These are phyloP conservation scores for Huntiella moniliformis DNA, from an alignment of 2,329 filamentous ascomycete species.

Conservation along the genomic window DNA sequence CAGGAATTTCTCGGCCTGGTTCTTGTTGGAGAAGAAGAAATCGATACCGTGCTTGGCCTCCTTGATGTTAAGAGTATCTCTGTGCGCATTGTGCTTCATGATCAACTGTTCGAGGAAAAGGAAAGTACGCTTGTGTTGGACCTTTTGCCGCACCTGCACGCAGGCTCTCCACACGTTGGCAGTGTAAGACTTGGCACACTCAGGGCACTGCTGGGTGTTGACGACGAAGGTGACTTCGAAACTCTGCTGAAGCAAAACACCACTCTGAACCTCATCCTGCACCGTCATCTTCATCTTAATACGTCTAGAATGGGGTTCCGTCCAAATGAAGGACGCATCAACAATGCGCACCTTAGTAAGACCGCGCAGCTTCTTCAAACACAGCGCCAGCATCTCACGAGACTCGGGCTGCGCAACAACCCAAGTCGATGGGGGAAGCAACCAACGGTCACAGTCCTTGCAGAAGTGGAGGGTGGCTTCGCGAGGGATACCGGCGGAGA, in stretches of 20 bases:
- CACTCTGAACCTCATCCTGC: slow-evolving; percentile 48
- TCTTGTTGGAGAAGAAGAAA: slow-evolving; percentile 80
- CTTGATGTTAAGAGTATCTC: slow-evolving; percentile 94
- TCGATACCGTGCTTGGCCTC: slow-evolving; percentile 91
- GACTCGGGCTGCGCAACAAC: slow-evolving; percentile 71
- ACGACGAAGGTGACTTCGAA: slow-evolving; percentile 92
- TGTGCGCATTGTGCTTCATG: slow-evolving; percentile 78
- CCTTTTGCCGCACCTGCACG: slow-evolving; percentile 92
- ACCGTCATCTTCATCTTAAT: slow-evolving; percentile 92
- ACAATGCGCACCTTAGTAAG: slow-evolving; percentile 83
- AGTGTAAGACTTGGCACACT: slow-evolving; percentile 90
- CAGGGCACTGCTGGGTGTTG: slow-evolving; percentile 80
- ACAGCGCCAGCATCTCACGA: slow-evolving; percentile 79
- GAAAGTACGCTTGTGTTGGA: slow-evolving; percentile 72
- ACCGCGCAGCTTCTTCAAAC: slow-evolving; percentile 70
- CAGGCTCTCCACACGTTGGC: slow-evolving; percentile 87
- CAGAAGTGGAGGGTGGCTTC: slow-evolving; percentile 84
- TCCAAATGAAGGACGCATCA: slow-evolving; percentile 95
- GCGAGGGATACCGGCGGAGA: slow-evolving; percentile 75
- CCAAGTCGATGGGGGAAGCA: slow-evolving; percentile 74
- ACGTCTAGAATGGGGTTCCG: slow-evolving; percentile 83
- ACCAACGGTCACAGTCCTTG: slow-evolving; percentile 85
- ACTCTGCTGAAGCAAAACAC: slow-evolving; percentile 63
- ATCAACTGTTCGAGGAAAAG: slow-evolving; percentile 76
- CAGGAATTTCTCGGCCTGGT: slow-evolving; percentile 80